Base-by-base conservation (phyloP, 2,329 filamentous ascomycete species). In the Colletotrichum lentis region DNA sequence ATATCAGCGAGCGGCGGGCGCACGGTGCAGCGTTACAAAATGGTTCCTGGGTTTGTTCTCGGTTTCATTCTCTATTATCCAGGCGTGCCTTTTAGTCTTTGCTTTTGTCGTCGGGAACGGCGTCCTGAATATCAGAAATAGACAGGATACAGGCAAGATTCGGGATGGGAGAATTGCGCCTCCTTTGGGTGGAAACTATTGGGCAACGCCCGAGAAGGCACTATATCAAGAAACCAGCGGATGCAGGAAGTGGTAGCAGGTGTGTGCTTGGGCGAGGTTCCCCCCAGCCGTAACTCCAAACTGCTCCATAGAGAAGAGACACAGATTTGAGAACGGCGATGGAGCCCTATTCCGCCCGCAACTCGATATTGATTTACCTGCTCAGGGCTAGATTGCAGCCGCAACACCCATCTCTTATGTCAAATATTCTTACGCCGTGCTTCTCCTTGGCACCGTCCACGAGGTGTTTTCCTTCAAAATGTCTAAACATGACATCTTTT, bases 1-100 rank as follows among this genome's bases (percentile, higher is more conserved):
- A 41, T 47, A 31, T 52, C 20, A 50, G 27, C 41, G 31, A 52
- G 37, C 37, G 37, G 39, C 22, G 24, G 61, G 65, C 61, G 49
- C 65, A 41, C 35, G 35, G 35, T 35, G 35, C n/a, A 44, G 18
- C n/a, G 31, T 18, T n/a, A 37, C 46, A 27, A 56, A 56, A 55
- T 24, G 39, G 47, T 20, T 24, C 16, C 27, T 53, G n/a, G 16
- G 35, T 16, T 22, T n/a, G 3, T 37, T 27, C 12, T 18, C 31
- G 31, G 1, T 27, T 31, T 49, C 3, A 18, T 53, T 52, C 41
- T 35, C n/a, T 39, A 14, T 24, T 35, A 8, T 14, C 12, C n/a
- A 18, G 35, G 16, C 27, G 31, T 18, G 27, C 4, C 39, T 55
- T 3, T n/a, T 22, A 10, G 14, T 31, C 12, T 35, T 35, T 35